phyloP scores from a whole-genome alignment of 805 yeast genomes.

The Kluyveromyces aestuarii region DNA sequence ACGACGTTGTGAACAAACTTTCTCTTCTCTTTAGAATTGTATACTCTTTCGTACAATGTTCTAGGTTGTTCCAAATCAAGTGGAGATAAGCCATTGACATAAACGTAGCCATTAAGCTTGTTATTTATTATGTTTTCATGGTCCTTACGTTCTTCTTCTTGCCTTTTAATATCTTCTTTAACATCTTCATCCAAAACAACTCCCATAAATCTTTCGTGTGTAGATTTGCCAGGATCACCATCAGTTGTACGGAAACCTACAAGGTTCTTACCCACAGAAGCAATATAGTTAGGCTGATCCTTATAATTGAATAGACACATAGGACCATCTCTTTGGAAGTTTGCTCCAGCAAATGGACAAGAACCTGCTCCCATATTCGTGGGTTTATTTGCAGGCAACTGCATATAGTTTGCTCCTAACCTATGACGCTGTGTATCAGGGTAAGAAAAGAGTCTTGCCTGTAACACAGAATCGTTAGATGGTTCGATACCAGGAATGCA shows the following conservation, averaged over 20 bases:
- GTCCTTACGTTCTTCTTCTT: conserved; percentile 20
- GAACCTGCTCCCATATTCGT: conserved; percentile 13
- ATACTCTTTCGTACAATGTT: conserved; percentile 34
- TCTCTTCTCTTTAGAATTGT: conserved; percentile 24
- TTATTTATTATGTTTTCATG: conserved; percentile 34
- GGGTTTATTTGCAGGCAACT: conserved; percentile 53
- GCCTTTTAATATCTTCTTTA: conserved; percentile 21
- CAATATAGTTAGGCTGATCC: conserved; percentile 41
- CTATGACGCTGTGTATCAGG: conserved; percentile 73
- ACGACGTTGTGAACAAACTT: conserved; percentile 31
- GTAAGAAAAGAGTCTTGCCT: conserved; percentile 67
- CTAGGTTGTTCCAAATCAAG: conserved; percentile 41
- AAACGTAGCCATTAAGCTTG: conserved; percentile 29
- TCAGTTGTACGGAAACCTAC: conserved; percentile 13
- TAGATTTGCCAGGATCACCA: conserved; percentile 5
- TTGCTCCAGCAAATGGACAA: conserved; percentile 31
- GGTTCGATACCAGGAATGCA: conserved; percentile 70
- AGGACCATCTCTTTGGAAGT: conserved; percentile 55
- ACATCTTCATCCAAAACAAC: conserved; percentile 24
- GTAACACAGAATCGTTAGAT: conserved; percentile 69
- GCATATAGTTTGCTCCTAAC: conserved; percentile 59
- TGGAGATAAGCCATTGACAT: conserved; percentile 34
- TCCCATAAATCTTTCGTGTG: conserved; percentile 27
- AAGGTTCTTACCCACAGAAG: conserved; percentile 24
- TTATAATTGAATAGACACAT: conserved; percentile 42